Evolutionary conservation across 768 basidiomycete genomes (phyloP).

Genomic region (Leccinum disarticulatum): DNA sequence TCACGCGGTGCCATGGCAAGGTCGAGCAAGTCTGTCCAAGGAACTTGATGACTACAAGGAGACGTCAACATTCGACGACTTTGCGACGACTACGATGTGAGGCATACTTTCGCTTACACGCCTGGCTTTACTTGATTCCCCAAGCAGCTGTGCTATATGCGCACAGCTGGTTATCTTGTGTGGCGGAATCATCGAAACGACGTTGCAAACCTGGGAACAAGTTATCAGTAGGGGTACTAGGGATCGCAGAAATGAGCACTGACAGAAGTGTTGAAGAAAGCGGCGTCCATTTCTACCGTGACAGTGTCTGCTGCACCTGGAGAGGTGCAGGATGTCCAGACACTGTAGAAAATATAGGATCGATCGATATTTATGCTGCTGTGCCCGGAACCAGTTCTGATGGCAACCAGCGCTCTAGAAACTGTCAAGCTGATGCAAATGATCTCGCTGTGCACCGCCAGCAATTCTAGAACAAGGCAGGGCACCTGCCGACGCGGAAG

Average conservation of each 20-base stretch:
- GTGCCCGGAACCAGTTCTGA: not conserved
- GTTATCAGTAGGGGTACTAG: not conserved
- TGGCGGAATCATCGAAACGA: slow-evolving; percentile 65
- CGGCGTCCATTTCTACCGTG: slow-evolving; percentile 12
- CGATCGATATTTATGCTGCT: not conserved
- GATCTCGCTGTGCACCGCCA: not conserved
- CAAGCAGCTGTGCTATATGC: slow-evolving; percentile 75
- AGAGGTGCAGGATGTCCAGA: not conserved
- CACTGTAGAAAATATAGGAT: not conserved
- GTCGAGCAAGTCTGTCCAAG: slow-evolving; percentile 58
- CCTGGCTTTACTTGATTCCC: slow-evolving; percentile 71
- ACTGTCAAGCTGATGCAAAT: not conserved
- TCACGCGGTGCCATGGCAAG: slow-evolving; percentile 79
- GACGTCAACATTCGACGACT: not conserved
- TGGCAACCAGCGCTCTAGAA: not conserved
- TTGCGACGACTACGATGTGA: not conserved
- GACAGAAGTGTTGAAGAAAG: slow-evolving; percentile 23
- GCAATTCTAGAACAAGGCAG: no score
- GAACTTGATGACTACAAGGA: slow-evolving; percentile 63
- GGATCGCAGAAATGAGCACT: not conserved
- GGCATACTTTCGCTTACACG: slow-evolving; percentile 76
- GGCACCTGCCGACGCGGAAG: no score
- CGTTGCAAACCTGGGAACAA: slow-evolving; percentile 57
- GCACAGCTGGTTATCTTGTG: slow-evolving; percentile 71
- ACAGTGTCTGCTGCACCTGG: not conserved